A percentile compares a stretch with the other conserved stretches of the same genome.
These are phyloP conservation scores for Colletotrichum tanaceti DNA, from an alignment of 2,329 filamentous ascomycete species.

Conservation along the genomic window DNA sequence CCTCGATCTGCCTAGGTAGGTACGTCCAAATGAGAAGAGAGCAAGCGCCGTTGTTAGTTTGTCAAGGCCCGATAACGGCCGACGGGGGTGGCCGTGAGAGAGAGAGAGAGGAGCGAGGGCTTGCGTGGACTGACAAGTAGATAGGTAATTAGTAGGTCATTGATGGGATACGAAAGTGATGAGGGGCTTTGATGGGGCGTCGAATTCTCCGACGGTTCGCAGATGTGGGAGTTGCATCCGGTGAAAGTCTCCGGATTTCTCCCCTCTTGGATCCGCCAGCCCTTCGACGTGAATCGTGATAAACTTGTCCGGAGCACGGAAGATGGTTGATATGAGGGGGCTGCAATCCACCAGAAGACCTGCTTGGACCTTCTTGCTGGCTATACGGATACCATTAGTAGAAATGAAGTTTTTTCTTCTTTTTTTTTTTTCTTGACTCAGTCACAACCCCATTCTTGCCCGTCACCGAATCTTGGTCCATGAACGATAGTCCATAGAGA, in stretches of 20 bases:
- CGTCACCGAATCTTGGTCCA: not conserved
- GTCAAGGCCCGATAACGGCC: slow-evolving; percentile 3
- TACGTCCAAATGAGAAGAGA: not conserved
- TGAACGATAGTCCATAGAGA: not conserved
- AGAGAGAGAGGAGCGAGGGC: not conserved
- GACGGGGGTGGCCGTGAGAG: not conserved
- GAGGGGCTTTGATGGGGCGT: not conserved
- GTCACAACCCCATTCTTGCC: not conserved
- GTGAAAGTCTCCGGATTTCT: too few relatives aligned
- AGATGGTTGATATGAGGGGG: not conserved
- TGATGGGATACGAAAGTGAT: too few relatives aligned
- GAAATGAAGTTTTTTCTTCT: too few relatives aligned
- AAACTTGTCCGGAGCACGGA: not conserved
- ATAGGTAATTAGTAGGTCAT: too few relatives aligned
- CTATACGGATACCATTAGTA: too few relatives aligned
- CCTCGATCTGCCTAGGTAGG: too few relatives aligned
- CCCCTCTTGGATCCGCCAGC: not conserved
- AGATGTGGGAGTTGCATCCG: not conserved
- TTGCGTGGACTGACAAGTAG: too few relatives aligned
- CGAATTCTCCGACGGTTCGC: slow-evolving; percentile 6
- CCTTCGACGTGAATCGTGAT: slow-evolving; percentile 14
- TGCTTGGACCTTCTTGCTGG: not conserved
- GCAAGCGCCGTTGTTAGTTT: not conserved
- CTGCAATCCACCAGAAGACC: slow-evolving; percentile 10
- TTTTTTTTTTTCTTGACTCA: too few relatives aligned